phyloP scores from a whole-genome alignment of 495 filamentous ascomycete genomes.

The Penicillium antarcticum region DNA sequence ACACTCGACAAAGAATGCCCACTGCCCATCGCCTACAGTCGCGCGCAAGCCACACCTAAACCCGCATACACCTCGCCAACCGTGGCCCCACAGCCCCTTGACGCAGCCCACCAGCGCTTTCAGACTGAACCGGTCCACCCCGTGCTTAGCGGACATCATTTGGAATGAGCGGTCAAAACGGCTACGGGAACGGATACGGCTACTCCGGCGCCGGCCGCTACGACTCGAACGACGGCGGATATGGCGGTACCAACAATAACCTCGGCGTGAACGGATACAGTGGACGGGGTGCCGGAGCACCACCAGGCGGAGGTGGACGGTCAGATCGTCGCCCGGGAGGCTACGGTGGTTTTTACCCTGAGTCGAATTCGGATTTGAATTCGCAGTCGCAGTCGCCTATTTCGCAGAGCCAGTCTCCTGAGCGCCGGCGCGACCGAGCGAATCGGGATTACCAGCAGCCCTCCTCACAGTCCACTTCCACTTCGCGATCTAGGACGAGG shows the following conservation, averaged over 20 bases:
- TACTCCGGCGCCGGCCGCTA: constrained; percentile 41
- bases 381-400: constrained; percentile 19
- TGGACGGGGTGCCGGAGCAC: constrained; percentile 16
- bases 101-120: constrained; percentile 12
- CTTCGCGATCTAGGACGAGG: constrained; percentile 37
- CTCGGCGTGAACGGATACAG: constrained; percentile 34
- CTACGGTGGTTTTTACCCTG: constrained; percentile 43
- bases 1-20: constrained; percentile 19
- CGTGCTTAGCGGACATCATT: constrained; percentile 1
- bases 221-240: constrained; percentile 36
- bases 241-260: constrained; percentile 26
- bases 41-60: constrained; percentile 17
- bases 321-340: constrained; percentile 39
- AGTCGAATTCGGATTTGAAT: constrained; percentile 16
- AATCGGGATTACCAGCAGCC: constrained; percentile 34
- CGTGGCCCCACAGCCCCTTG: constrained; percentile 20
- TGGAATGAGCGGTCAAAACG: constrained; percentile 43
- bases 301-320: constrained; percentile 18
- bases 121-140: constrained; percentile 4
- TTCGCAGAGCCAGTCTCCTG: constrained; percentile 26
- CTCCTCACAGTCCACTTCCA: constrained; percentile 2
- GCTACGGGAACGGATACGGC: constrained; percentile 44
- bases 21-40: constrained; percentile 1
- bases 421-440: constrained; percentile 33
- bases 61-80: neutral